Evolutionary conservation across 2,329 filamentous ascomycete species (phyloP).

Genomic region (Coniochaeta sp.): DNA sequence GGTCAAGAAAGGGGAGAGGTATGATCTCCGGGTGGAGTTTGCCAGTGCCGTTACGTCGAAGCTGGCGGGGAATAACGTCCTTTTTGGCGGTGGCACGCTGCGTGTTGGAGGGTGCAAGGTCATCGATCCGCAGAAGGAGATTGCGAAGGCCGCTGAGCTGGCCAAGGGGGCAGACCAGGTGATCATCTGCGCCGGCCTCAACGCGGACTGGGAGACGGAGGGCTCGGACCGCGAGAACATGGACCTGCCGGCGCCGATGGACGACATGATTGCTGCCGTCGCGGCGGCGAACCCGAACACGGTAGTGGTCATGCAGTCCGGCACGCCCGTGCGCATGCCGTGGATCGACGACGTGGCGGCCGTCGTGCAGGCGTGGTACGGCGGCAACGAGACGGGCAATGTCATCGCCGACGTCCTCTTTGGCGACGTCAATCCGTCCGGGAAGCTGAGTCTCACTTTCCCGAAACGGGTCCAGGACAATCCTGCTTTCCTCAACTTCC

Average conservation of each 20-base stretch:
- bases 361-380: constrained; percentile 74
- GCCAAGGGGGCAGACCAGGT: constrained; percentile 69
- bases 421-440: constrained; percentile 64
- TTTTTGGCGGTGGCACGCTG: constrained; percentile 52
- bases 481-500: constrained; percentile 61
- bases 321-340: constrained; percentile 67
- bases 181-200: constrained; percentile 69
- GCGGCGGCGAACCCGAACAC: constrained; percentile 60
- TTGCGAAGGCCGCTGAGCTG: constrained; percentile 57
- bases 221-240: constrained; percentile 72
- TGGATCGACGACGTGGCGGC: constrained; percentile 51
- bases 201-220: constrained; percentile 76
- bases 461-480: constrained; percentile 57
- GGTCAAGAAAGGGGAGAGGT: constrained; percentile 44
- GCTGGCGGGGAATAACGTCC: constrained; percentile 37
- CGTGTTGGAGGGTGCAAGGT: constrained; percentile 54
- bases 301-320: constrained; percentile 69
- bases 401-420: constrained; percentile 72
- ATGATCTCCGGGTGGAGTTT: constrained; percentile 46
- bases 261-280: constrained; percentile 61
- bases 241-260: constrained; percentile 65
- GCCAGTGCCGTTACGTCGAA: constrained; percentile 42
- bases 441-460: constrained; percentile 59
- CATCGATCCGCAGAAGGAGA: constrained; percentile 49
- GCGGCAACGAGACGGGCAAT: constrained; percentile 80